These are phyloP conservation scores for Dioszegia crocea DNA, from an alignment of 768 basidiomycete genomes.

Conservation along the genomic window DNA sequence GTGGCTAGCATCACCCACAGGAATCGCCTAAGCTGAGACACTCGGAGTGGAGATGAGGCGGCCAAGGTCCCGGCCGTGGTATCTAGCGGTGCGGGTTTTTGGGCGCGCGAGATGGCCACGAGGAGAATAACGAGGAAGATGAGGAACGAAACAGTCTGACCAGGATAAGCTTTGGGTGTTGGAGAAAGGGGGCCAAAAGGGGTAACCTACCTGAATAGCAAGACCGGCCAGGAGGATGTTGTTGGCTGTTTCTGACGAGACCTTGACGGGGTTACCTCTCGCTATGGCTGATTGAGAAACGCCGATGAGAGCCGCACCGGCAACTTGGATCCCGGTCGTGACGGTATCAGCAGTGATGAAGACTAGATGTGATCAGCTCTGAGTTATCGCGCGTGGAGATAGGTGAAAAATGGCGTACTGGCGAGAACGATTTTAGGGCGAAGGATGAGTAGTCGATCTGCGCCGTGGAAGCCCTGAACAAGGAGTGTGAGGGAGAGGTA, in stretches of 20 bases:
- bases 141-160: slow-evolving; percentile 43
- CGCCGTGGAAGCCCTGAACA: slow-evolving; percentile 26
- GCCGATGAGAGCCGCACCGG: slow-evolving; percentile 49
- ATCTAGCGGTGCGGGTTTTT: neutral
- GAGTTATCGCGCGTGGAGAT: neutral
- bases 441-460: slow-evolving; percentile 34
- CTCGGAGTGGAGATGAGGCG: neutral
- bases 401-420: slow-evolving; percentile 21
- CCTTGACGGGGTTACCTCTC: slow-evolving; percentile 15
- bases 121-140: slow-evolving; percentile 40
- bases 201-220: slow-evolving; percentile 45
- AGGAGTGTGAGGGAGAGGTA: slow-evolving; percentile 43
- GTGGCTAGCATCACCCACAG: slow-evolving; percentile 38
- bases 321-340: slow-evolving; percentile 44
- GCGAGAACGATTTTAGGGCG: slow-evolving; percentile 37
- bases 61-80: neutral
- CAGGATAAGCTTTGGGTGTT: too few species aligned
- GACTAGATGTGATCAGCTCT: neutral
- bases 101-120: slow-evolving; percentile 32
- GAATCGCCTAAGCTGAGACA: slow-evolving; percentile 12
- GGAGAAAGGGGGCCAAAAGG: too few species aligned
- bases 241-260: slow-evolving; percentile 45
- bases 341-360: slow-evolving; percentile 3
- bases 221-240: slow-evolving; percentile 50
- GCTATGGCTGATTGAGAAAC: slow-evolving; percentile 41